Percentiles rank a stretch among this genome's conserved stretches.
Evolutionary conservation across 1,139 yeast species (phyloP).

Genomic region (Yamadazyma dushanensis): DNA sequence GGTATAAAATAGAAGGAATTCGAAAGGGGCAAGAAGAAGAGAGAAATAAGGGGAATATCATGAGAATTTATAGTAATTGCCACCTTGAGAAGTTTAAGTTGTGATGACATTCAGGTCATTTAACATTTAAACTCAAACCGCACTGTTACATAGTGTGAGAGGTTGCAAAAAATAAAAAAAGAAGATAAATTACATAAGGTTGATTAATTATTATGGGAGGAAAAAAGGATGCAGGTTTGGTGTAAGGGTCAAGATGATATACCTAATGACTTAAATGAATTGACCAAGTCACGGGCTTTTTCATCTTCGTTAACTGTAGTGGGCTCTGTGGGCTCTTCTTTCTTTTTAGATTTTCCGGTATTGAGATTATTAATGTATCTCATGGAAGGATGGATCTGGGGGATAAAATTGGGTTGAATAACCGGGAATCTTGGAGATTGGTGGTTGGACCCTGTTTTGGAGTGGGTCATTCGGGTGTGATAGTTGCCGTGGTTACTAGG

Average conservation of each 20-base stretch:
- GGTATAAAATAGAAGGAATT: no score
- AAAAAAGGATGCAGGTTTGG: no score
- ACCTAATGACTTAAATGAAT: constrained; percentile 23
- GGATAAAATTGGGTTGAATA: constrained; percentile 17
- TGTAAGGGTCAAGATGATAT: constrained; percentile 15
- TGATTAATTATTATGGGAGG: background rate
- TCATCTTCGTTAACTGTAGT: constrained; percentile 23
- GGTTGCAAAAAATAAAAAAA: no score
- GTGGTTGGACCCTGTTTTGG: background rate
- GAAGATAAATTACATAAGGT: no score
- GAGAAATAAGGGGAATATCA: background rate
- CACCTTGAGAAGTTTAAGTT: no score
- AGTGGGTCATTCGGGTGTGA: background rate
- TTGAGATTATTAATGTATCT: constrained; percentile 15
- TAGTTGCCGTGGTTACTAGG: background rate
- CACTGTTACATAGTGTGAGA: no score
- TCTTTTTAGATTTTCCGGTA: constrained; percentile 12
- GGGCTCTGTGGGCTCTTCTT: constrained; percentile 3
- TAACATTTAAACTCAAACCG: no score
- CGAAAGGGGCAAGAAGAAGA: background rate
- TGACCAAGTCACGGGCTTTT: constrained; percentile 31
- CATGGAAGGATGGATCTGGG: constrained; percentile 18
- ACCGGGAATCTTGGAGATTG: constrained; percentile 17
- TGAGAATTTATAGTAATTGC: background rate
- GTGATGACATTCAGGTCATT: no score